phyloP scores from a whole-genome alignment of 768 basidiomycete species.

The Termitomyces sp. region DNA sequence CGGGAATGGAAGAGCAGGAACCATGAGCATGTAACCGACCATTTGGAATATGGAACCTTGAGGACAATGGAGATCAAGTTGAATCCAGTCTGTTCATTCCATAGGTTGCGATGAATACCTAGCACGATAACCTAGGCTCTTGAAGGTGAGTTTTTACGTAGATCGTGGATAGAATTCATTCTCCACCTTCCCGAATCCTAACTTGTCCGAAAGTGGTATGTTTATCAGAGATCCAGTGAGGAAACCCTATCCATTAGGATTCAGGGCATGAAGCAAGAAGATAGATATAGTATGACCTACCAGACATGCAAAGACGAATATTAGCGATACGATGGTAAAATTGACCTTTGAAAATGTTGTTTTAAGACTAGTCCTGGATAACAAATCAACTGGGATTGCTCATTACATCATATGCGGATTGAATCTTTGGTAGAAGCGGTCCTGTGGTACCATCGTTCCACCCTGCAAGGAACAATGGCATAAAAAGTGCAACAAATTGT shows the following conservation, averaged over 20 bases:
- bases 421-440: slow-evolving; percentile 71
- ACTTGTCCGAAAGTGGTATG: slow-evolving; percentile 24
- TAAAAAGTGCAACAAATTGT: slow-evolving; percentile 56
- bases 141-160: background rate
- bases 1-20: slow-evolving; percentile 52
- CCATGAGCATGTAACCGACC: slow-evolving; percentile 42
- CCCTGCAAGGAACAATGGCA: slow-evolving; percentile 57
- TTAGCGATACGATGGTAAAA: slow-evolving; percentile 43
- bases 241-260: slow-evolving; percentile 23
- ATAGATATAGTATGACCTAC: slow-evolving; percentile 21
- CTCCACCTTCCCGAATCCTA: slow-evolving; percentile 30
- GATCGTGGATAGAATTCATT: background rate
- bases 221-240: slow-evolving; percentile 29
- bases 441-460: slow-evolving; percentile 81
- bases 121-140: slow-evolving; percentile 22
- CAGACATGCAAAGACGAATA: slow-evolving; percentile 38
- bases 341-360: slow-evolving; percentile 32
- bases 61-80: background rate
- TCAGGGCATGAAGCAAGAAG: background rate
- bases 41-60: slow-evolving; percentile 42
- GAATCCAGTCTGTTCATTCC: background rate
- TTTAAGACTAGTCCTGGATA: background rate
- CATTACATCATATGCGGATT: slow-evolving; percentile 50
- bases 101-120: slow-evolving; percentile 13
- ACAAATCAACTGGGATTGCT: slow-evolving; percentile 13